Evolutionary conservation across 2,329 filamentous ascomycete species (phyloP).

Genomic region (Lecanicillium sp.): DNA sequence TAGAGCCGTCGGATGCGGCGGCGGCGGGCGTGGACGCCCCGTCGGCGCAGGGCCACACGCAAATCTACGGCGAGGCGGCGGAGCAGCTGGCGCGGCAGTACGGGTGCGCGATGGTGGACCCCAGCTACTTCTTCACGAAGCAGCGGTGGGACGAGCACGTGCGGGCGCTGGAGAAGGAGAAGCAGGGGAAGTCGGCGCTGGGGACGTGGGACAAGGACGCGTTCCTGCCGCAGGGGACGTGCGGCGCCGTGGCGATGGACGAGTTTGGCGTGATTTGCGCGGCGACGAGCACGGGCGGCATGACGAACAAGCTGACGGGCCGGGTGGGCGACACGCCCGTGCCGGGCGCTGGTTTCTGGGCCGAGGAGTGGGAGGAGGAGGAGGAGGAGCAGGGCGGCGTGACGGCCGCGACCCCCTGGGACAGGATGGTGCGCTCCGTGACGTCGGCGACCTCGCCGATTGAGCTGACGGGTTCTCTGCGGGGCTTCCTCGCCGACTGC

Average conservation of each 20-base stretch:
- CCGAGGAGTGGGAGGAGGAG: constrained; percentile 68
- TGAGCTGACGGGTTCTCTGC: constrained; percentile 32
- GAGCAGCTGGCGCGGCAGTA: constrained; percentile 63
- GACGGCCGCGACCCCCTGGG: constrained; percentile 15
- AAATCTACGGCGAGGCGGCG: constrained; percentile 61
- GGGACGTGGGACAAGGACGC: constrained; percentile 52
- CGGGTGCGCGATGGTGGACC: constrained; percentile 63
- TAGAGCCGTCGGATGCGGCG: constrained; percentile 11
- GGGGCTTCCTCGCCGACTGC: constrained; percentile 52
- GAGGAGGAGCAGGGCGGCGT: constrained; percentile 25
- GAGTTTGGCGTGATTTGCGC: constrained; percentile 64
- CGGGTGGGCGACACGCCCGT: constrained; percentile 82
- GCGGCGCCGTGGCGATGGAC: constrained; percentile 77
- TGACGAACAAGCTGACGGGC: constrained; percentile 85
- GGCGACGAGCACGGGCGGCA: constrained; percentile 65
- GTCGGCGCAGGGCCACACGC: constrained; percentile 62
- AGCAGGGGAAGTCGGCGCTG: constrained; percentile 14
- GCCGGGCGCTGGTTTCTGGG: constrained; percentile 82
- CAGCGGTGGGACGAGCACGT: constrained; percentile 73
- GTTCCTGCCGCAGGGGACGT: constrained; percentile 77
- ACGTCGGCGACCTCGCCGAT: constrained; percentile 22
- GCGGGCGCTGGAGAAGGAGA: constrained; percentile 40
- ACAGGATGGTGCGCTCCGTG: constrained; percentile 13
- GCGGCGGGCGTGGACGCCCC: constrained; percentile 35
- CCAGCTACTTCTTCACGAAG: constrained; percentile 73